Conservation (phyloP, 768 basidiomycete genomes). For the Suillus subaureus region DNA sequence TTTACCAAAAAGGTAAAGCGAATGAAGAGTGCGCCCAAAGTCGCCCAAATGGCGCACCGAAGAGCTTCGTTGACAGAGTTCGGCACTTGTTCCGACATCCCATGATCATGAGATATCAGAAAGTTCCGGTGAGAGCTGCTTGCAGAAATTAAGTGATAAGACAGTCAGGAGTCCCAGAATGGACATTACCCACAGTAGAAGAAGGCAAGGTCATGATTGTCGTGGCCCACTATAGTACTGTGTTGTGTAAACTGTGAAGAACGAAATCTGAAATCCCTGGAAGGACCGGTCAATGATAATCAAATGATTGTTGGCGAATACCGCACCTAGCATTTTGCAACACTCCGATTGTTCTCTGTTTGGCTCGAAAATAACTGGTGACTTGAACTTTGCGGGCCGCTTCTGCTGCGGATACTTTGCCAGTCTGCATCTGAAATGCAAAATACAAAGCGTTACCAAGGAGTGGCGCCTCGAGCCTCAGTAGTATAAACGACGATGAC, state of each 20-base stretch:
- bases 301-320: no score
- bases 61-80: not conserved
- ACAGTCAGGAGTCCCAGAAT: not conserved
- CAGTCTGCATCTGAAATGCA: not conserved
- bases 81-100: constrained; percentile 20
- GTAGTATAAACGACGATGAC: not conserved
- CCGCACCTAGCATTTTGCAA: not conserved
- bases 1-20: constrained; percentile 22
- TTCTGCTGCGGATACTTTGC: not conserved
- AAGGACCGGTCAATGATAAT: not conserved
- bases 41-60: constrained; percentile 6
- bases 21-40: constrained; percentile 3
- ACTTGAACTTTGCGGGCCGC: not conserved
- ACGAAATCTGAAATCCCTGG: no score
- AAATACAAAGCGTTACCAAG: constrained; percentile 27
- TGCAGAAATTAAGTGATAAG: not conserved
- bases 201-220: no score
- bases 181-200: not conserved
- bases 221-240: not conserved
- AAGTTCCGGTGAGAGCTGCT: constrained; percentile 8
- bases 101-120: constrained; percentile 22
- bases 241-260: not conserved
- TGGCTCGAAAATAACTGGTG: constrained; percentile 8
- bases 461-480: not conserved
- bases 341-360: constrained; percentile 4